Percentiles rank a stretch among this genome's conserved stretches.
These are phyloP conservation scores for Xylaria intraflava DNA, from an alignment of 495 filamentous ascomycete genomes.

Conservation along the genomic window DNA sequence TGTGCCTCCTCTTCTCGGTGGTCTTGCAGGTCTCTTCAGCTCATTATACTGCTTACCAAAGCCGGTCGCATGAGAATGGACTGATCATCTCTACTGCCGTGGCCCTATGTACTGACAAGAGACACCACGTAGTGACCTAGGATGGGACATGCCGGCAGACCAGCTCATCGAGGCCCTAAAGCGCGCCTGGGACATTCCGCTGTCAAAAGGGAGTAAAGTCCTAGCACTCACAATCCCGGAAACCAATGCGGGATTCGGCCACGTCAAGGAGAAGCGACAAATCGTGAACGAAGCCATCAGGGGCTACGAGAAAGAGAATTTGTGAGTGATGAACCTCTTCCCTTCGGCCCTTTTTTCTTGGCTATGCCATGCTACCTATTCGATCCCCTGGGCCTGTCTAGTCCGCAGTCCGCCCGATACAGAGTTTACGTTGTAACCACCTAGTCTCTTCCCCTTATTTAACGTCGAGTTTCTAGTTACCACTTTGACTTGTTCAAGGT, in stretches of 20 bases:
- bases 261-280: constrained; percentile 33
- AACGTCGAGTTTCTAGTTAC: constrained; percentile 25
- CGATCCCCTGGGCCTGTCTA: neutral
- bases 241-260: constrained; percentile 10
- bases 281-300: constrained; percentile 49
- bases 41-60: neutral
- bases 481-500: constrained; percentile 46
- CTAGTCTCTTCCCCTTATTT: neutral
- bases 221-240: constrained; percentile 58
- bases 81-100: neutral
- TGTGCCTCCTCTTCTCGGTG: constrained; percentile 1
- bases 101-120: neutral
- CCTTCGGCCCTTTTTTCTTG: neutral
- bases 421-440: neutral
- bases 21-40: neutral
- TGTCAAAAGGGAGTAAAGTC: constrained; percentile 43
- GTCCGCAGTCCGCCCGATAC: constrained; percentile 9
- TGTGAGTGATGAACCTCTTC: constrained; percentile 31
- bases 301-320: constrained; percentile 35
- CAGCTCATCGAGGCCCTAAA: constrained; percentile 38
- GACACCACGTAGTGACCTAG: constrained; percentile 35
- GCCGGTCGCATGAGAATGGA: neutral
- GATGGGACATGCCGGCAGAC: constrained; percentile 23
- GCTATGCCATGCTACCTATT: neutral
- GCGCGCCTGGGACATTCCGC: constrained; percentile 40